phyloP scores from a whole-genome alignment of 1,284 basidiomycete genomes.

The Termitomyces sp. region DNA sequence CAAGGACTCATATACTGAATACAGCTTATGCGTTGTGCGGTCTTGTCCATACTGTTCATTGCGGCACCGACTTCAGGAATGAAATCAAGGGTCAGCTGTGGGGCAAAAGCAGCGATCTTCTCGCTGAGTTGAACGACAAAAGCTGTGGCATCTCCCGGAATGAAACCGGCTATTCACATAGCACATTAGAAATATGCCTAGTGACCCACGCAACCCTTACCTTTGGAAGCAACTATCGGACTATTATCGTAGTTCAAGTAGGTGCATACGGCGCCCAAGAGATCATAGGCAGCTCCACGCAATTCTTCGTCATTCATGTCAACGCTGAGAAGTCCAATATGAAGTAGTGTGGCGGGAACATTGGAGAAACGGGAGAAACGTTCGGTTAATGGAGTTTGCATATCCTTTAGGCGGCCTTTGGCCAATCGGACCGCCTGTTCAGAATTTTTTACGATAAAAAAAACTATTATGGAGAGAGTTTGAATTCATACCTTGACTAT shows the following conservation, averaged over 20 bases:
- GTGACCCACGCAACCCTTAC: conserved; percentile 33
- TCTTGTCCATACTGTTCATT: conserved; percentile 60
- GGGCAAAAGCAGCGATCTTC: conserved; percentile 64
- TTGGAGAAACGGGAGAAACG: conserved; percentile 76
- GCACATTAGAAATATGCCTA: conserved; percentile 9
- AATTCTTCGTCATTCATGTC: conserved; percentile 70
- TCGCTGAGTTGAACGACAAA: conserved; percentile 70
- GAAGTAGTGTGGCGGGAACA: conserved; percentile 77
- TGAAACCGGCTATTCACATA: conserved; percentile 51
- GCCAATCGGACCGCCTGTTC: conserved; percentile 60
- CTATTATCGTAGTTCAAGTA: conserved; percentile 76
- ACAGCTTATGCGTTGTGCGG: conserved; percentile 62
- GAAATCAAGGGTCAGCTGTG: conserved; percentile 83
- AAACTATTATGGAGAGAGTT: not conserved
- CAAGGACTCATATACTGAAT: conserved; percentile 82
- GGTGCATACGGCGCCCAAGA: conserved; percentile 72
- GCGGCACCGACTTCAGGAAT: conserved; percentile 75
- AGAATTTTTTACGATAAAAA: not conserved
- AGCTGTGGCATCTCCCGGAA: conserved; percentile 66
- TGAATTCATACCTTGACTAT: conserved; percentile 63
- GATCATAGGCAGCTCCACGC: conserved; percentile 72
- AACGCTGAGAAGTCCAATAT: conserved; percentile 76
- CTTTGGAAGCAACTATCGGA: conserved; percentile 61
- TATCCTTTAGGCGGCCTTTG: conserved; percentile 61
- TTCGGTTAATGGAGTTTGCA: conserved; percentile 52